Base-by-base conservation (phyloP, 2,329 filamentous ascomycete genomes). In the Cordyceps militaris region DNA sequence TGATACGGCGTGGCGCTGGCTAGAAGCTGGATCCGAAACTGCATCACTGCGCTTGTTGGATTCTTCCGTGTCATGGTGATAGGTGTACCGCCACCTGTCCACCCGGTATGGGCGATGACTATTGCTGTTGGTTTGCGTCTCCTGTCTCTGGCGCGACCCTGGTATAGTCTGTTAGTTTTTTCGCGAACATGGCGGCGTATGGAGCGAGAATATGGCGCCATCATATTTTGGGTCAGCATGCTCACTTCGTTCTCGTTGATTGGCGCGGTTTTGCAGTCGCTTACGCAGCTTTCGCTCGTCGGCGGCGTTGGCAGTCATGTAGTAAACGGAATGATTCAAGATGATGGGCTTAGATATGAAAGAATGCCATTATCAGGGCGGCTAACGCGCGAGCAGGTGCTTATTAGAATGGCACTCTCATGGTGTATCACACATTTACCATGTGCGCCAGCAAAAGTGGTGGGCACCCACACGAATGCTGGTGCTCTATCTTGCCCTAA, bases 211-310 rank as follows among this genome's bases (percentile, higher is more conserved):
- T 14, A 26, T 14, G 2, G 26, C 13, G n/a, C 7, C 4, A 9
- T 19, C 10, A n/a, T 3, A 16, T 32, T 1, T 14, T 7, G 8
- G n/a, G n/a, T 14, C n/a, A 10, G 30, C 4, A 50, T 16, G 13
- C 62, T 50, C 34, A 63, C 61, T 63, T 9, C 38, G 50, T 38
- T 59, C 49, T 8, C 57, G 57, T 24, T 63, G 62, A 24, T 59
- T 60, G 21, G 61, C 8, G 11, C 58, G 48, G 32, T 63, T 63
- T 36, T 63, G 61, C 3, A 61, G 30, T 34, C 48, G 61, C 40
- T 59, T 62, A 13, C 58, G 57, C 30, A 56, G 34, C 42, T 58
- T 62, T 3, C 58, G 59, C n/a, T 59, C 28, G 9, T 59, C 36
- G 28, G 23, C 23, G 26, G 36, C 19, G 10, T 48, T 21, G 6